Percentiles rank a stretch among this genome's conserved stretches.
These are phyloP conservation scores for Penicillium freii DNA, from an alignment of 2,329 filamentous ascomycete genomes.

Conservation along the genomic window DNA sequence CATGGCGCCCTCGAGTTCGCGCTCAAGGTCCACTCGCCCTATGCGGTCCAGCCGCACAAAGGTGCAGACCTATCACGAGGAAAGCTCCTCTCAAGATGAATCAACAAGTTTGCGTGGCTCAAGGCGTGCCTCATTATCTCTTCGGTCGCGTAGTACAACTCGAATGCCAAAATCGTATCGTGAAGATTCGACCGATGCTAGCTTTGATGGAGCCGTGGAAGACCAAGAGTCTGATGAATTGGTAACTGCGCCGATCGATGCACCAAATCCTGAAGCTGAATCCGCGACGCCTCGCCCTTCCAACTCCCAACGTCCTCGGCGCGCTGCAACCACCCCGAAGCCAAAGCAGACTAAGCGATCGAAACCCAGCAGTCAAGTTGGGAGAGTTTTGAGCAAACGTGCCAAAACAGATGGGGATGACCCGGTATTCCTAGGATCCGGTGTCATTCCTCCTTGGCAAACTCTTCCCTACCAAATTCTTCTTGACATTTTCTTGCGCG, in stretches of 20 bases:
- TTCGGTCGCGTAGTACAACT: conserved; percentile 33
- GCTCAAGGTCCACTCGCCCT: conserved; percentile 31
- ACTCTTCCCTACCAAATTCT: conserved; percentile 68
- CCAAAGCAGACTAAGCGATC: conserved; percentile 12
- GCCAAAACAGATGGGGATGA: conserved; percentile 23
- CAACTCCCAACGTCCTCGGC: conserved; percentile 10
- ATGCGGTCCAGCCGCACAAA: conserved; percentile 37
- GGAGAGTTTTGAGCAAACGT: conserved; percentile 27
- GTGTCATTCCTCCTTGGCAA: conserved; percentile 56
- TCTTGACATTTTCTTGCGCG: conserved; percentile 66
- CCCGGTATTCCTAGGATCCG: conserved; percentile 20
- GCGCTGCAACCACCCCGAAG: conserved; percentile 6
- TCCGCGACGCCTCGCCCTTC: conserved; percentile 6
- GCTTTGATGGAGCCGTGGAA: conserved; percentile 16
- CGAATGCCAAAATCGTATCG: conserved; percentile 33
- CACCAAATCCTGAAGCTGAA: conserved; percentile 1
- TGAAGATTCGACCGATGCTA: conserved; percentile 36
- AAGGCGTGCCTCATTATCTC: conserved; percentile 25
- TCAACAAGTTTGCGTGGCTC: conserved; percentile 12
- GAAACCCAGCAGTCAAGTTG: conserved; percentile 12
- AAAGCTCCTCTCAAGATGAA: conserved; percentile 34
- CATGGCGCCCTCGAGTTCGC: conserved; percentile 33
- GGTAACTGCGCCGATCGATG: conserved; percentile 12
- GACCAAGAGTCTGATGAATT: conserved; percentile 14
- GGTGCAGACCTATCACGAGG: conserved; percentile 41